A percentile compares a stretch with the other conserved stretches of the same genome.
phyloP scores from a whole-genome alignment of 495 filamentous ascomycete species.

The Xeromyces bisporus region DNA sequence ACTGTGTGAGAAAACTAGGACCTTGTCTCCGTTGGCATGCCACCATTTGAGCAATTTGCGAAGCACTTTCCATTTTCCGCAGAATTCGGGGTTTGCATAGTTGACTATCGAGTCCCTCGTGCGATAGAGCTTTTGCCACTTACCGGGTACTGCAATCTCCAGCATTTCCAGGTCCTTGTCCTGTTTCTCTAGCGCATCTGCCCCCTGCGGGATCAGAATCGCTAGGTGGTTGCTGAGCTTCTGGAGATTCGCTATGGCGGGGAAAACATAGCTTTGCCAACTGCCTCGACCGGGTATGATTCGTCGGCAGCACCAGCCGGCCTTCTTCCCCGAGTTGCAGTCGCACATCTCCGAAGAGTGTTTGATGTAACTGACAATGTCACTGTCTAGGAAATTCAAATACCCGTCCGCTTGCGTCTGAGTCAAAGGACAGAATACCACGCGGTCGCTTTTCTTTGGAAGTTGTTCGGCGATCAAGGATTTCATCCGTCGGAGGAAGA shows the following conservation, averaged over 20 bases:
- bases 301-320: slow-evolving; percentile 68
- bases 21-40: slow-evolving; percentile 82
- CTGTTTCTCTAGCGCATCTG: slow-evolving; percentile 59
- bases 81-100: slow-evolving; percentile 80
- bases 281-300: slow-evolving; percentile 37
- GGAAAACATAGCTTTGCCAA: slow-evolving; percentile 76
- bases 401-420: slow-evolving; percentile 73
- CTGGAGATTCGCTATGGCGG: slow-evolving; percentile 62
- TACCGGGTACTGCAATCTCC: slow-evolving; percentile 53
- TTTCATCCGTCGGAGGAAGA: slow-evolving; percentile 91
- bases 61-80: slow-evolving; percentile 92
- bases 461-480: slow-evolving; percentile 81
- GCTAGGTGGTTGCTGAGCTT: slow-evolving; percentile 88
- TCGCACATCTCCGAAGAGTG: slow-evolving; percentile 47
- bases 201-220: slow-evolving; percentile 59
- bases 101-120: slow-evolving; percentile 64
- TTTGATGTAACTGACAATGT: slow-evolving; percentile 53
- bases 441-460: slow-evolving; percentile 87
- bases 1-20: slow-evolving; percentile 82
- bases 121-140: slow-evolving; percentile 60
- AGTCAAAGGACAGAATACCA: slow-evolving; percentile 89
- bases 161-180: slow-evolving; percentile 63
- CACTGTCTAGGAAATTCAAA: slow-evolving; percentile 57
- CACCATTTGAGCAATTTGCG: slow-evolving; percentile 77
- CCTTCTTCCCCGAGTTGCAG: slow-evolving; percentile 52